Percentiles rank a stretch among this genome's conserved stretches.
Conservation (phyloP, 2,329 filamentous ascomycete species). For the Ceratocystis alfenasii region DNA sequence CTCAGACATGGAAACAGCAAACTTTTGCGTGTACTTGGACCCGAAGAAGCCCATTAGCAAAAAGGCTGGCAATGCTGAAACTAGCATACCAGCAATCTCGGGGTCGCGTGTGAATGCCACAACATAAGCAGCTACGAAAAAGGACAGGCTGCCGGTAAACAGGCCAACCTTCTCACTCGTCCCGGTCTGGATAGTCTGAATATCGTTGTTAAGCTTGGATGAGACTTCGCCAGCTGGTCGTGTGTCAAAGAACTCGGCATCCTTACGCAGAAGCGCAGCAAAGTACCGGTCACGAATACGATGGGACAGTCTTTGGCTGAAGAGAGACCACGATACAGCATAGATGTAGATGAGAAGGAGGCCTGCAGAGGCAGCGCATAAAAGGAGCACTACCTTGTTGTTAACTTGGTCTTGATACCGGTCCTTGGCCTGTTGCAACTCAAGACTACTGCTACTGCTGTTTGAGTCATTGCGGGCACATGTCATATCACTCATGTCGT, state of each 20-base stretch:
- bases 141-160: constrained; percentile 48
- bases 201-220: constrained; percentile 52
- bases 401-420: constrained; percentile 37
- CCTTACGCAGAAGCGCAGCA: constrained; percentile 45
- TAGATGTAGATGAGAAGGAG: constrained; percentile 54
- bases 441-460: constrained; percentile 2
- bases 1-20: constrained; percentile 38
- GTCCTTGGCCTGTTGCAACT: constrained; percentile 22
- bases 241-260: constrained; percentile 52
- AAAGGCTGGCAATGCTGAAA: constrained; percentile 52
- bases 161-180: constrained; percentile 61
- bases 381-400: constrained; percentile 46
- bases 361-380: constrained; percentile 52
- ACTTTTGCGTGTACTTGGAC: constrained; percentile 43
- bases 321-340: constrained; percentile 51
- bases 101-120: constrained; percentile 55
- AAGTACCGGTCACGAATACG: constrained; percentile 51
- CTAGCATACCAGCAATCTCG: constrained; percentile 50
- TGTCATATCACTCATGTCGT: constrained; percentile 47
- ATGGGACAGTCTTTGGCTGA: constrained; percentile 51
- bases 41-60: constrained; percentile 46
- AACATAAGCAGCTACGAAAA: constrained; percentile 55
- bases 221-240: constrained; percentile 51
- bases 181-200: constrained; percentile 53
- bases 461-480: constrained; percentile 31